Evolutionary conservation across 371 early-diverging fungal species (phyloP).

Genomic region (Mortierella sp.): DNA sequence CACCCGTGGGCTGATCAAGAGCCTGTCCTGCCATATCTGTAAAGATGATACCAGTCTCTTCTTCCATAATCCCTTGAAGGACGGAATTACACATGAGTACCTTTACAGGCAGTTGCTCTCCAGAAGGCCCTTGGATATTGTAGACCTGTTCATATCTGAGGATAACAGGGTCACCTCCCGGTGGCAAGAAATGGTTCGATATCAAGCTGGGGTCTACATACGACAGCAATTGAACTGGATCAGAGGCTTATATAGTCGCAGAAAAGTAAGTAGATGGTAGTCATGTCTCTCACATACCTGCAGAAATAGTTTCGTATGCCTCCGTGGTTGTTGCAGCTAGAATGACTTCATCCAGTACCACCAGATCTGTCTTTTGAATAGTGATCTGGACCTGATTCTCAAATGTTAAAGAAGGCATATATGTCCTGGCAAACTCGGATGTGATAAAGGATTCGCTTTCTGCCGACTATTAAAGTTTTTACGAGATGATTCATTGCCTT

Average conservation of each 20-base stretch:
- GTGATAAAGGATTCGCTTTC: conserved; percentile 50
- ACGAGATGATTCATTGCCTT: neutral
- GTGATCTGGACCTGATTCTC: conserved; percentile 39
- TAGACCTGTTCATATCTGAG: conserved; percentile 62
- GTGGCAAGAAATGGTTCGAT: conserved; percentile 34
- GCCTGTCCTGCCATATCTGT: conserved; percentile 49
- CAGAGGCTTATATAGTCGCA: neutral
- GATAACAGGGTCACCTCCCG: conserved; percentile 54
- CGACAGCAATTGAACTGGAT: neutral
- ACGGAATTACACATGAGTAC: conserved; percentile 78
- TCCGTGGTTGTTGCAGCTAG: conserved; percentile 69
- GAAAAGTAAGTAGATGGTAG: neutral
- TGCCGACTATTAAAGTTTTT: conserved; percentile 17
- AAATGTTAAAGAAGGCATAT: conserved; percentile 29
- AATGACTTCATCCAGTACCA: conserved; percentile 75
- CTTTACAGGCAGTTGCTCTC: conserved; percentile 49
- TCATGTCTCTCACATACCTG: conserved; percentile 58
- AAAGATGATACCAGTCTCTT: conserved; percentile 59
- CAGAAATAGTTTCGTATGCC: conserved; percentile 67
- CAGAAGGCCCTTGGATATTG: conserved; percentile 51
- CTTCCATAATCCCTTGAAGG: conserved; percentile 71
- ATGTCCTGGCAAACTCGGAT: conserved; percentile 41
- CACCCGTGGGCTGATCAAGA: conserved; percentile 8
- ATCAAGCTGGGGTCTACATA: conserved; percentile 52
- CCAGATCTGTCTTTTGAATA: conserved; percentile 63